Percentiles rank a stretch among this genome's conserved stretches.
These are phyloP conservation scores for Wickerhamomyces canadensis DNA, from an alignment of 805 yeast species.

Conservation along the genomic window DNA sequence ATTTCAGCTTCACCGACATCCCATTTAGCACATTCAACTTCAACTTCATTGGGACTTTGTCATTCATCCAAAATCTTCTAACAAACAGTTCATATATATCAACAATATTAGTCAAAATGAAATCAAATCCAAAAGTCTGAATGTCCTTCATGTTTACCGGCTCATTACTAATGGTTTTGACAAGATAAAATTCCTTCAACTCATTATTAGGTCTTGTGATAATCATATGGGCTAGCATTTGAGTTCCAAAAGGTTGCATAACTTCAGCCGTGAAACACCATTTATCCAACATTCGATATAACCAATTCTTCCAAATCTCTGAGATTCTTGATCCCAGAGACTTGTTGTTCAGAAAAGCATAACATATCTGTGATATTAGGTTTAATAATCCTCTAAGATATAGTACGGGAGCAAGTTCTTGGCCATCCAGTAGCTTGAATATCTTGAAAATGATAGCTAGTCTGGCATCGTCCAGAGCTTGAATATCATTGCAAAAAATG, in stretches of 20 bases:
- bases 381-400: neutral
- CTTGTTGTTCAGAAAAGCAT: neutral
- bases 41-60: neutral
- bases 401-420: neutral
- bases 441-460: neutral
- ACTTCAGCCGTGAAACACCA: neutral
- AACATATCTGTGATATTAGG: neutral
- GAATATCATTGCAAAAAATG: conserved; percentile 3
- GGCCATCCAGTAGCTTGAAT: neutral
- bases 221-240: neutral
- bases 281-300: neutral
- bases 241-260: neutral
- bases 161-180: neutral
- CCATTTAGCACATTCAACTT: neutral
- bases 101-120: neutral
- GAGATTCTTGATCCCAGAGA: neutral
- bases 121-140: neutral
- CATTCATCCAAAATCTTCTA: neutral
- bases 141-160: neutral
- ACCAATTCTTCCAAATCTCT: neutral
- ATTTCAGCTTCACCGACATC: neutral
- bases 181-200: neutral
- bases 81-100: neutral
- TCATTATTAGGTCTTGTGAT: neutral
- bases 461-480: neutral